Evolutionary conservation across 192 early-diverging fungal genomes (phyloP).

Genomic region (Geranomyces michiganensis): DNA sequence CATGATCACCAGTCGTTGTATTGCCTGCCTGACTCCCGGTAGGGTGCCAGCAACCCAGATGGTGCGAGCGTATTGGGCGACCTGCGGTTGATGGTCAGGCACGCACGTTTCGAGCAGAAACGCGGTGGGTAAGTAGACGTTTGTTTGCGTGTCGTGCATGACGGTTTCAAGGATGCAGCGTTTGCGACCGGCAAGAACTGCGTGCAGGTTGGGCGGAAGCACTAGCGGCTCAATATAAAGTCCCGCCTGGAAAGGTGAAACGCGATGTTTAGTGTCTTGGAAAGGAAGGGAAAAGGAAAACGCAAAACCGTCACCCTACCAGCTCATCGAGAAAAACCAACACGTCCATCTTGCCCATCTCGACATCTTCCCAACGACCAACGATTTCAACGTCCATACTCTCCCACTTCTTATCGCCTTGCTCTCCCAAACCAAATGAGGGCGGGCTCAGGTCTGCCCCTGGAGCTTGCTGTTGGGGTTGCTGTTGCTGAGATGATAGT

Average conservation of each 20-base stretch:
- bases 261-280: background rate
- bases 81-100: constrained; percentile 18
- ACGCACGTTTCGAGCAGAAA: constrained; percentile 43
- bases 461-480: background rate
- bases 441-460: background rate
- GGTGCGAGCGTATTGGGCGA: constrained; percentile 47
- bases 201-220: constrained; percentile 58
- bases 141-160: constrained; percentile 71
- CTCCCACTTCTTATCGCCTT: constrained; percentile 24
- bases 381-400: constrained; percentile 60
- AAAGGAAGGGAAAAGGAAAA: background rate
- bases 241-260: constrained; percentile 38
- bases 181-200: constrained; percentile 73
- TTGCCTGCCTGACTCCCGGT: constrained; percentile 54
- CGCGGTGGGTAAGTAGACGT: constrained; percentile 74
- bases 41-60: constrained; percentile 71
- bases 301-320: constrained; percentile 24
- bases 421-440: background rate
- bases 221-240: constrained; percentile 45
- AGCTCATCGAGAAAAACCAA: constrained; percentile 47
- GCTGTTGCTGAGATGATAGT: constrained; percentile 11
- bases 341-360: constrained; percentile 48
- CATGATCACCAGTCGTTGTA: constrained; percentile 45
- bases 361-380: constrained; percentile 50
- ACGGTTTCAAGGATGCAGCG: constrained; percentile 60